Conservation (phyloP, 2,329 filamentous ascomycete species). For the Stagonosporopsis chrysanthemi region DNA sequence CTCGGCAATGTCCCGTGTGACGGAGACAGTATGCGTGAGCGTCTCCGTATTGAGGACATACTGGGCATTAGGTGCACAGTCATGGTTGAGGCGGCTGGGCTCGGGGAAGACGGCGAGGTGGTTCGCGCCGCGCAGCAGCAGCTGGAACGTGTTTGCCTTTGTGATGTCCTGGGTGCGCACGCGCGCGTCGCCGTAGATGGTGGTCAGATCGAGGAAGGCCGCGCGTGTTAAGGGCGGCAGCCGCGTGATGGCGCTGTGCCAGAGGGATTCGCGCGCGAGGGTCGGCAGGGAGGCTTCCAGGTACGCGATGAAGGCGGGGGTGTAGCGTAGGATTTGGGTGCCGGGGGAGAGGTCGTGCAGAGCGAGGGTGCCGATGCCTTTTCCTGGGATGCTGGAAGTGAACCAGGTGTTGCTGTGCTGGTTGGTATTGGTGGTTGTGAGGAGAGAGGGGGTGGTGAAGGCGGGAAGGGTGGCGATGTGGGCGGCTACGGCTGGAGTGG, state of each 20-base stretch:
- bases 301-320: conserved; percentile 42
- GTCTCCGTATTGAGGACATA: conserved; percentile 47
- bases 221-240: conserved; percentile 29
- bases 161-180: conserved; percentile 45
- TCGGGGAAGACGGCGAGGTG: conserved; percentile 51
- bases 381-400: conserved; percentile 33
- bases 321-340: conserved; percentile 40
- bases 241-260: conserved; percentile 34
- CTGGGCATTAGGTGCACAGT: conserved; percentile 52
- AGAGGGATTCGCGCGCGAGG: conserved; percentile 39
- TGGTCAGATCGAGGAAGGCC: conserved; percentile 32
- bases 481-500: conserved; percentile 38
- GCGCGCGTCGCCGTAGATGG: conserved; percentile 36
- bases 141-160: conserved; percentile 47
- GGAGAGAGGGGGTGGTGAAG: conserved; percentile 27
- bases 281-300: conserved; percentile 39
- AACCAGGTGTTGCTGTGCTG: conserved; percentile 27
- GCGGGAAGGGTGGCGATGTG: conserved; percentile 33
- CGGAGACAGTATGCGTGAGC: conserved; percentile 52
- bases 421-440: conserved; percentile 29
- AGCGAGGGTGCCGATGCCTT: conserved; percentile 45
- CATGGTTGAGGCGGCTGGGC: conserved; percentile 53
- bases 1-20: conserved; percentile 40
- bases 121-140: conserved; percentile 35
- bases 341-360: conserved; percentile 27